Base-by-base conservation (phyloP, 148 eudicot species). In the Rhododendron henanense region DNA sequence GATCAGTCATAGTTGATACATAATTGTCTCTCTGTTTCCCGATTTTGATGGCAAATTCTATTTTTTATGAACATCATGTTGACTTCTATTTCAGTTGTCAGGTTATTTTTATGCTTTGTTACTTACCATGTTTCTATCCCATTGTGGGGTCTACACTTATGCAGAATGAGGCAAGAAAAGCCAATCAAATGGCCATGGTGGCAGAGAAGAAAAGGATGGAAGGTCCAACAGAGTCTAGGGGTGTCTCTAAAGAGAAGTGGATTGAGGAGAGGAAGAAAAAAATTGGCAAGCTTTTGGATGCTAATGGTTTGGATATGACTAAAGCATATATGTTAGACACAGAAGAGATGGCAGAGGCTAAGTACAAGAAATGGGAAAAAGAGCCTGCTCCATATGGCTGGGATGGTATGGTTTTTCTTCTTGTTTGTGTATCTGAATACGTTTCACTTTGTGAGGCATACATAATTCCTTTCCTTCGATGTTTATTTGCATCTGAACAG, bases 161-260 rank as follows among this genome's bases (percentile, higher is more conserved):
- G 88, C 88, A 96, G 99, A 95, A 96, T 90, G 94, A 82, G 21
- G 88, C 88, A 23, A 81, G 74, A 28, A 86, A 86, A 55, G 85
- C 85, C 25, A 86, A 86, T 73, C 88, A 73, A 86, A 75, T 79
- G 53, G 88, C 88, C 39, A 81, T 82, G 88, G 85, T 86, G 51
- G 81, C 79, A 0, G 88, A 86, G 81, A 86, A 86, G 88, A 86
- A 86, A 41, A 92, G 90, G 86, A 90, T 87, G 89, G 97, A 94
- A 87, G 90, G 93, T 87, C 98, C 98, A 69, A 44, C 89, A 51
- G 99, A 96, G 85, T 88, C 98, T 78, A 94, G 98, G 85, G 99
- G 99, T 35, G 90, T 97, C 77, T 97, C 99, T 63, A 97, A 95
- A 89, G 98, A 97, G 85, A 97, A 97, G 87, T 97, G 99, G 99